These are phyloP conservation scores for Albifimbria verrucaria DNA, from an alignment of 2,329 filamentous ascomycete species.

Conservation along the genomic window DNA sequence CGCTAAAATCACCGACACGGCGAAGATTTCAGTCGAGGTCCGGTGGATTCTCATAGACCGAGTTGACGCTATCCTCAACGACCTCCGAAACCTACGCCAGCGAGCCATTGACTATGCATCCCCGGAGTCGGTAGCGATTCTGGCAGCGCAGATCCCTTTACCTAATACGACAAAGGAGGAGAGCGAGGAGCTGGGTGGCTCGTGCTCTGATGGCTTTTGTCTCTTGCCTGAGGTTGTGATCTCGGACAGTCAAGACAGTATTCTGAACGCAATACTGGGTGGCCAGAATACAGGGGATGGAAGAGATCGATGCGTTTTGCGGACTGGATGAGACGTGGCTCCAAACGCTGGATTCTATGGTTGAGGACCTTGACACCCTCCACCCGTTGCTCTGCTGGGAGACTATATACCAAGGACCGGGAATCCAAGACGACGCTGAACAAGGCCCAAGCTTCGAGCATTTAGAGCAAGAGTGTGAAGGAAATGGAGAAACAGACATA, in stretches of 20 bases:
- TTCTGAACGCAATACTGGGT: background rate
- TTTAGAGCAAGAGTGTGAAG: background rate
- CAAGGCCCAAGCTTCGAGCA: background rate
- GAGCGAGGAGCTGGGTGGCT: background rate
- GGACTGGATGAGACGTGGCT: background rate
- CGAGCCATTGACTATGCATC: constrained; percentile 7
- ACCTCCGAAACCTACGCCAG: constrained; percentile 4
- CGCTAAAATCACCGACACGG: constrained; percentile 4
- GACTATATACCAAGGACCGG: background rate
- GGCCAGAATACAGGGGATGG: background rate
- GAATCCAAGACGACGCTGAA: too few relatives aligned
- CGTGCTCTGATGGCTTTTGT: background rate
- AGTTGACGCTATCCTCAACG: background rate
- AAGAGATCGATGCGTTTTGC: background rate
- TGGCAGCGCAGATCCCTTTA: constrained; percentile 5
- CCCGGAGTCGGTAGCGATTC: background rate
- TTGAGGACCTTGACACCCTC: background rate
- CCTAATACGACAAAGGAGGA: background rate
- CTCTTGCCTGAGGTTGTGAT: background rate
- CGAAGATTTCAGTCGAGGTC: constrained; percentile 12
- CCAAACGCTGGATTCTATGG: background rate
- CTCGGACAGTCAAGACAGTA: background rate
- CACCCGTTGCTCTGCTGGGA: background rate
- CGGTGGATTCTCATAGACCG: constrained; percentile 10
- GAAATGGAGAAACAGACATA: too few relatives aligned